Evolutionary conservation across 176 grass and related monocot genomes (phyloP), one percentile per base, ranked within the genome.

Genomic region (Oryza australiensis): DNA sequence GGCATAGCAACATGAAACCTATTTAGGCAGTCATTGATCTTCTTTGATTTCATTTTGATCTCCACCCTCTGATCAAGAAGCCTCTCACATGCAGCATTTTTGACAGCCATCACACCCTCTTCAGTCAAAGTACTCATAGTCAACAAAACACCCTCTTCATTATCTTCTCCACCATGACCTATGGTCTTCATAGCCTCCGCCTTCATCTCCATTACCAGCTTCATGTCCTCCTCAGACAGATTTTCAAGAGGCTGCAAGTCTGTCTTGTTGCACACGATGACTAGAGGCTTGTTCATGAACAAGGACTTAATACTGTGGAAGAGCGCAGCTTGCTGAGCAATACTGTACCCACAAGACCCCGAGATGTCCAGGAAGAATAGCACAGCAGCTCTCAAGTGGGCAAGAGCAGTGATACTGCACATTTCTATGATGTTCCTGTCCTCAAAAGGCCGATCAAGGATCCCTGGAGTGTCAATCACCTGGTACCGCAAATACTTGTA

Each of bases 1-100:
- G 93, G 93, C 30, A 95, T 22, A 45, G 93, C 90, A 88, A 95
- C 93, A 84, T 95, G 93, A 64, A 95, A 95, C 75, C 93, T 85
- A 45, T 89, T 85, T 68, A 89, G 33, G 73, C 86, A 91, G 49
- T 86, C 87, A 68, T 87, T 78, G 33, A 89, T 89, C 87, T 89
- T 89, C 87, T 89, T 89, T 26, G 87, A 89, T n/a, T 85, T 89
- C 87, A 89, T 89, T 72, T 89, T 89, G 66, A 85, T 75, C 74
- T 89, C 87, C 26, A 89, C 87, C 87, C 87, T 81, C 42, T 89
- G 87, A 26, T 85, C 87, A 81, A 89, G 87, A 81, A 89, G 87
- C 77, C 87, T 81, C 82, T 85, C 87, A 15, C 87, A 89, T 59
- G 87, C 87, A 85, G 87, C 87, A 77, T 89, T 85, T 85, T 91